phyloP scores from a whole-genome alignment of 306 rosid genomes.

The Glycine soja region DNA sequence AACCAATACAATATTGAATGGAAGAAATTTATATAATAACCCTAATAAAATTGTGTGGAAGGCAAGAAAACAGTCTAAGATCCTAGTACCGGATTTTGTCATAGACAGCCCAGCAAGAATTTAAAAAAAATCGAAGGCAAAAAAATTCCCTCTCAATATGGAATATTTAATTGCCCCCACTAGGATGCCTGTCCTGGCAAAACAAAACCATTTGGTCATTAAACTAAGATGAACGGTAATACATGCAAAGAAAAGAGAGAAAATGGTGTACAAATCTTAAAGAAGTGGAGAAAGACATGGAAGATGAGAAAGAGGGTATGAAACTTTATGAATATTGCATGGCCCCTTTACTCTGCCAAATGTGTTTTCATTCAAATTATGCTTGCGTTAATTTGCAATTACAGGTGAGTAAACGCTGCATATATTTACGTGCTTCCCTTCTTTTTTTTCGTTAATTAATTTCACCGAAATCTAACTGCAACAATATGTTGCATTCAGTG shows the following conservation, averaged over 20 bases:
- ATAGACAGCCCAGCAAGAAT: conserved; percentile 46
- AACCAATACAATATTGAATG: conserved; percentile 19
- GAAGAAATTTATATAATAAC: conserved; percentile 31
- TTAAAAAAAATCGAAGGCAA: conserved; percentile 24
- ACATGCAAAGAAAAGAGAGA: not conserved
- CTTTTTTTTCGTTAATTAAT: not conserved
- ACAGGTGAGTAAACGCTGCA: not conserved
- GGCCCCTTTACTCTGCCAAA: too few species aligned
- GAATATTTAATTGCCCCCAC: conserved; percentile 44
- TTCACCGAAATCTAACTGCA: not conserved
- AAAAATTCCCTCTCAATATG: conserved; percentile 22
- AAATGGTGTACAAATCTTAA: not conserved
- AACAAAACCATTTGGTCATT: conserved; percentile 32
- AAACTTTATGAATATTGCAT: not conserved
- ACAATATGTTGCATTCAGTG: too few species aligned
- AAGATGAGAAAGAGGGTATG: not conserved
- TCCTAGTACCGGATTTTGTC: conserved; percentile 48
- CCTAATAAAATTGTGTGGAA: conserved; percentile 33
- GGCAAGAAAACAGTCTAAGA: conserved; percentile 37
- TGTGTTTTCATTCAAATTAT: too few species aligned
- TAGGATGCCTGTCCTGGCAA: conserved; percentile 31
- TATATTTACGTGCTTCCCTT: not conserved
- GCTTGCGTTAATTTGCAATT: too few species aligned
- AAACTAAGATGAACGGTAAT: conserved; percentile 4
- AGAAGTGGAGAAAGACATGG: not conserved